Conservation (phyloP, 129 eudicot genomes). For the Chrysanthemum makinoi region DNA sequence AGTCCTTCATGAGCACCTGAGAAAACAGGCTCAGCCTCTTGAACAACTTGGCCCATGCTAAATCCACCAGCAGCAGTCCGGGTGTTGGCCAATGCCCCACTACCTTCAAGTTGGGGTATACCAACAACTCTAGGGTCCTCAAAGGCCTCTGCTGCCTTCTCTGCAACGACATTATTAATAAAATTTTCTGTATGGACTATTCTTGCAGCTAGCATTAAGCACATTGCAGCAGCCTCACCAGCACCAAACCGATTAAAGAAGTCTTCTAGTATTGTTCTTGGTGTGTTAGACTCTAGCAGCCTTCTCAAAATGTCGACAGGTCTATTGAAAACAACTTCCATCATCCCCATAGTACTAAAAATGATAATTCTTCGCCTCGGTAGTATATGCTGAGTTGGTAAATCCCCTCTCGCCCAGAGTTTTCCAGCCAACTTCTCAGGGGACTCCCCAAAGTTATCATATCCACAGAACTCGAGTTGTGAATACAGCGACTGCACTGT, state of each 20-base stretch:
- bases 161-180: conserved; percentile 78
- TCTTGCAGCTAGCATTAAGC: conserved; percentile 87
- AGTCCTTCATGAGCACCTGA: conserved; percentile 99
- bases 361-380: conserved; percentile 75
- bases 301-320: conserved; percentile 88
- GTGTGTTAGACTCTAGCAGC: conserved; percentile 81
- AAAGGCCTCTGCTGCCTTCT: conserved; percentile 97
- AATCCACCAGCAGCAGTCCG: conserved; percentile 83
- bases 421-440: conserved; percentile 66
- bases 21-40: conserved; percentile 93
- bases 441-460: conserved; percentile 59
- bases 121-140: conserved; percentile 97
- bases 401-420: conserved; percentile 96
- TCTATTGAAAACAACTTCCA: conserved; percentile 92
- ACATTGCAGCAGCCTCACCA: conserved; percentile 98
- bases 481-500: conserved; percentile 82
- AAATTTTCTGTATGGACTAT: conserved; percentile 56
- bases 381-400: conserved; percentile 85
- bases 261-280: conserved; percentile 82
- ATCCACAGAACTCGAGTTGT: conserved; percentile 61
- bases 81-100: conserved; percentile 72
- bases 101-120: conserved; percentile 86
- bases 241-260: conserved; percentile 92
- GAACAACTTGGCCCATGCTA: conserved; percentile 99
- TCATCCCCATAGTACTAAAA: conserved; percentile 98